Evolutionary conservation across 495 filamentous ascomycete species (phyloP).

Genomic region (Penicillium psychrofluorescens): DNA sequence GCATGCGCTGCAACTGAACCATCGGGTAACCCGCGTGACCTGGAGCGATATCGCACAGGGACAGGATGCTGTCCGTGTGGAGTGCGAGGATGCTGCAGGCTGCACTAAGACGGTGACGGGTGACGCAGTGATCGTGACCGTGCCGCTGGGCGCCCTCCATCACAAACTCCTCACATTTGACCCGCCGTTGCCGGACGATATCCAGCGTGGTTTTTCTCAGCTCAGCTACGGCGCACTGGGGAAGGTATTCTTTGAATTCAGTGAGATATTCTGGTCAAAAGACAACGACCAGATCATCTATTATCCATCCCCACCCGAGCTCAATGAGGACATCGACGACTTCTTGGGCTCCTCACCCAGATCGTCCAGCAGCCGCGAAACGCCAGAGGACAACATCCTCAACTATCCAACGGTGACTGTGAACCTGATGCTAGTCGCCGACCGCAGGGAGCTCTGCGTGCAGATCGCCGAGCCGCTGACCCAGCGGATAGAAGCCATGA

Average conservation of each 20-base stretch:
- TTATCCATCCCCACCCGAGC: slow-evolving; percentile 15
- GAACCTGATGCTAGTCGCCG: slow-evolving; percentile 19
- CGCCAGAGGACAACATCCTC: slow-evolving; percentile 13
- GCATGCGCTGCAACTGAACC: slow-evolving; percentile 11
- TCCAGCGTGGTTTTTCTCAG: slow-evolving; percentile 13
- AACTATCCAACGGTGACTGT: slow-evolving; percentile 20
- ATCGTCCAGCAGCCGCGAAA: slow-evolving; percentile 1
- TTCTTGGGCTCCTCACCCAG: slow-evolving; percentile 4
- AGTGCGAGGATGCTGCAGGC: slow-evolving; percentile 10
- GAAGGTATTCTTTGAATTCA: slow-evolving; percentile 21
- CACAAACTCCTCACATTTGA: slow-evolving; percentile 16
- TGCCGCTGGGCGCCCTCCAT: slow-evolving; percentile 15
- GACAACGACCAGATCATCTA: slow-evolving; percentile 20
- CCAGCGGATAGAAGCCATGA: slow-evolving; percentile 17
- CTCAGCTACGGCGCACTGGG: slow-evolving; percentile 18
- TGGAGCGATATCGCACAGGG: slow-evolving; percentile 10
- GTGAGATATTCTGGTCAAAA: slow-evolving; percentile 17
- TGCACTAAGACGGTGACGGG: slow-evolving; percentile 1
- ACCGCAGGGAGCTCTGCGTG: slow-evolving; percentile 16
- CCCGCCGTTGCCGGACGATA: slow-evolving; percentile 17
- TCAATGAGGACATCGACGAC: too few species aligned
- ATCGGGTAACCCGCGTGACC: slow-evolving; percentile 10
- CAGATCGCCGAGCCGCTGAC: slow-evolving; percentile 19
- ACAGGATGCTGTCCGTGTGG: slow-evolving; percentile 2
- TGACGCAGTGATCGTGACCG: slow-evolving; percentile 16